Evolutionary conservation across 306 rosid species (phyloP).

Genomic region (Prunus mume): DNA sequence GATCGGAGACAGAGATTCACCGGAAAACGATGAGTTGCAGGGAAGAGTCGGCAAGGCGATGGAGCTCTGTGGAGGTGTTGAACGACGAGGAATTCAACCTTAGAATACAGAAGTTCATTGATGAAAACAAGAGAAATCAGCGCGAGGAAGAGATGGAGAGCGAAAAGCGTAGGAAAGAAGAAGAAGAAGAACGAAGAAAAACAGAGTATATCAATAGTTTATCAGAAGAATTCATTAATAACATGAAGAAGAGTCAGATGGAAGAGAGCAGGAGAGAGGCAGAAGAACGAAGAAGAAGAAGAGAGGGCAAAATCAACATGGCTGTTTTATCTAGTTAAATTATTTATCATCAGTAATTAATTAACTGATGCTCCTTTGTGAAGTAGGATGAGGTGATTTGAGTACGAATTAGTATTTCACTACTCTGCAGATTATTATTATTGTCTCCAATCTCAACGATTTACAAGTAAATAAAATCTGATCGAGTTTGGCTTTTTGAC

Average conservation of each 20-base stretch:
- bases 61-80: slow-evolving; percentile 41
- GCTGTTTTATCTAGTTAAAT: background rate
- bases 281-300: background rate
- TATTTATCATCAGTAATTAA: background rate
- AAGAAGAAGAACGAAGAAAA: slow-evolving; percentile 8
- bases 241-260: background rate
- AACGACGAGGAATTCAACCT: slow-evolving; percentile 66
- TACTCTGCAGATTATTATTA: background rate
- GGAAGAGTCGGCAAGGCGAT: slow-evolving; percentile 21
- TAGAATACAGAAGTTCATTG: slow-evolving; percentile 52
- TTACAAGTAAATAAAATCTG: background rate
- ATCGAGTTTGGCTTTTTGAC: background rate
- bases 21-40: slow-evolving; percentile 1
- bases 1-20: slow-evolving; percentile 21
- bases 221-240: background rate
- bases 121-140: slow-evolving; percentile 39
- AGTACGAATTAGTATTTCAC: no score
- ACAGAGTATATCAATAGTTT: background rate
- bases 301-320: background rate
- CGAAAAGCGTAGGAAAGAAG: background rate
- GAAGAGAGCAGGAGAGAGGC: background rate
- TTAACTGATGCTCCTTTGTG: no score
- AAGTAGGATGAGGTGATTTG: no score
- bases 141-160: background rate
- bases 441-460: background rate